Evolutionary conservation across 1,284 basidiomycete genomes (phyloP).

Genomic region (Naganishia sp.): DNA sequence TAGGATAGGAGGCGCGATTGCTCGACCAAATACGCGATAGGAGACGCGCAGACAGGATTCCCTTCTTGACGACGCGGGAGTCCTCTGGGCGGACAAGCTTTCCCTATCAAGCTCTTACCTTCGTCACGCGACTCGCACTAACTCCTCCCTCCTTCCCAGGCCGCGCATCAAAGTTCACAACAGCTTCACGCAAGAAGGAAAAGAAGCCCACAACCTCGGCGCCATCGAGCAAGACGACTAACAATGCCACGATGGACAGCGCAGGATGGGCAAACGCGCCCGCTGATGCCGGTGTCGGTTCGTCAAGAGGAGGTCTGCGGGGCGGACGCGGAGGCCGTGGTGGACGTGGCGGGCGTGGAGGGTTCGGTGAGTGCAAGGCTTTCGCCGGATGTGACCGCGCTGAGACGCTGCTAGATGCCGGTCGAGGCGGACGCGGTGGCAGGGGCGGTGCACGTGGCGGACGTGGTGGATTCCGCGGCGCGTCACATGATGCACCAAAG

Average conservation of each 20-base stretch:
- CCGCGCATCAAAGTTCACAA: slow-evolving; percentile 54
- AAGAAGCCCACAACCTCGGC: slow-evolving; percentile 39
- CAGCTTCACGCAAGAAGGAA: slow-evolving; percentile 46
- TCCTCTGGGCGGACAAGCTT: too few relatives aligned
- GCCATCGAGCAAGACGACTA: slow-evolving; percentile 15
- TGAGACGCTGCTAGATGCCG: slow-evolving; percentile 15
- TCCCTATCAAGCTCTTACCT: too few relatives aligned
- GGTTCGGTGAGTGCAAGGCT: neutral
- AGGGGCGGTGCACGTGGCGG: slow-evolving; percentile 31
- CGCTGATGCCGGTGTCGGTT: slow-evolving; percentile 37
- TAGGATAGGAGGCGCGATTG: too few relatives aligned
- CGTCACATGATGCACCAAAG: slow-evolving; percentile 34
- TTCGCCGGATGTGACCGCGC: neutral
- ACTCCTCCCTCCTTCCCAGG: slow-evolving; percentile 38
- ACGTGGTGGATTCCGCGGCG: slow-evolving; percentile 43
- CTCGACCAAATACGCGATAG: too few relatives aligned
- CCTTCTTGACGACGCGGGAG: too few relatives aligned
- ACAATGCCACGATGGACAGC: slow-evolving; percentile 1
- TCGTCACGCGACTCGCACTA: neutral
- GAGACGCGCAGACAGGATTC: too few relatives aligned
- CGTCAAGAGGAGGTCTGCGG: slow-evolving; percentile 44
- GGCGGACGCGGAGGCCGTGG: slow-evolving; percentile 46
- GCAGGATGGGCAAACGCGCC: slow-evolving; percentile 41
- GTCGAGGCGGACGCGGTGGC: slow-evolving; percentile 29
- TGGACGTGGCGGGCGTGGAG: slow-evolving; percentile 29